Percentiles rank a stretch among this genome's conserved stretches.
Evolutionary conservation across 2,329 filamentous ascomycete genomes (phyloP).

Genomic region (Aspergillus novofumigatus): DNA sequence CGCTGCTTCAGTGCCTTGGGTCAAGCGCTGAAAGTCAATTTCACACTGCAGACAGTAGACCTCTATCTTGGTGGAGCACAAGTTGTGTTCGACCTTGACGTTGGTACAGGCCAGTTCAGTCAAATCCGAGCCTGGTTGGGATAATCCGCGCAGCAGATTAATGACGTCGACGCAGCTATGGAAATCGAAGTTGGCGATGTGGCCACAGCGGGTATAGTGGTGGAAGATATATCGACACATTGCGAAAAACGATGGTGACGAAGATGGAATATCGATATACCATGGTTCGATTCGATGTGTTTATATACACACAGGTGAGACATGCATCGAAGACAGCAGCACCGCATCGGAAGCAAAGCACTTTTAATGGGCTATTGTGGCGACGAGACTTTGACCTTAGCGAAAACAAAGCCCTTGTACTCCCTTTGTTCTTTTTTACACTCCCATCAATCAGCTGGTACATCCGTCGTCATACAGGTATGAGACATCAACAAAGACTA

Average conservation of each 20-base stretch:
- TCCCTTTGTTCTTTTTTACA: neutral
- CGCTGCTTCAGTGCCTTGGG: neutral
- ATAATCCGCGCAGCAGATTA: slow-evolving; percentile 13
- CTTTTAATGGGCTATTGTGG: neutral
- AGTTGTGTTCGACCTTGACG: slow-evolving; percentile 9
- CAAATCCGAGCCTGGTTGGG: neutral
- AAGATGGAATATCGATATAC: neutral
- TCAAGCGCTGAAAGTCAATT: slow-evolving; percentile 1
- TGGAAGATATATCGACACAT: slow-evolving; percentile 28
- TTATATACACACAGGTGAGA: neutral
- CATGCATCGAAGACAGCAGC: neutral
- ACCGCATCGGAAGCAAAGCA: neutral
- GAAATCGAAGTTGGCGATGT: slow-evolving; percentile 24
- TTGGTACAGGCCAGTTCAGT: slow-evolving; percentile 8
- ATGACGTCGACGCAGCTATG: slow-evolving; percentile 20
- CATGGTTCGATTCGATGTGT: neutral
- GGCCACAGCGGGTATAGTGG: slow-evolving; percentile 24
- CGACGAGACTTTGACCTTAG: neutral
- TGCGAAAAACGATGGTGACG: neutral
- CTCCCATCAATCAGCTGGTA: neutral
- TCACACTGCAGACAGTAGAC: slow-evolving; percentile 13
- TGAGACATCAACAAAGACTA: neutral
- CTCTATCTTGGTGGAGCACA: slow-evolving; percentile 1
- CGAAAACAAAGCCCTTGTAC: neutral
- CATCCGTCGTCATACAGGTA: neutral